Evolutionary conservation across 257 asterid species (phyloP).

Genomic region (Solanum sitiens): DNA sequence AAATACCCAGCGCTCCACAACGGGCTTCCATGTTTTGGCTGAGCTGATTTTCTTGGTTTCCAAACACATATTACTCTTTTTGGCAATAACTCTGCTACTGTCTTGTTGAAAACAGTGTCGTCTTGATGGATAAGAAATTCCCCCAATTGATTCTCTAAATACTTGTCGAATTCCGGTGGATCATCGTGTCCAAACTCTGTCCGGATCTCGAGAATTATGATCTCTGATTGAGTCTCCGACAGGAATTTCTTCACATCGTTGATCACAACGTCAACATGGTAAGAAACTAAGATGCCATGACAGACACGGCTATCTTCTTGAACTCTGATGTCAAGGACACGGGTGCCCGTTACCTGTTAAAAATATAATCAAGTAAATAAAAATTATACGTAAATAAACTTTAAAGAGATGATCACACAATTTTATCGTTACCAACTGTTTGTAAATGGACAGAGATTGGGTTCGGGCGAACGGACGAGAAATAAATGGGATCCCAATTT

Average conservation of each 20-base stretch:
- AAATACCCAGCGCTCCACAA: conserved; percentile 61
- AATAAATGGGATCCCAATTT: conserved; percentile 60
- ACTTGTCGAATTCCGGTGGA: conserved; percentile 63
- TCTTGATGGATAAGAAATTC: conserved; percentile 61
- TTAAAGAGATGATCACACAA: not conserved
- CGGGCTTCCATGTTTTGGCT: conserved; percentile 41
- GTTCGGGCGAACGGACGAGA: conserved; percentile 82
- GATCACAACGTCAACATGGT: conserved; percentile 53
- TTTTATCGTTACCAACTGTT: conserved; percentile 26
- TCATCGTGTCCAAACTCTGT: conserved; percentile 89
- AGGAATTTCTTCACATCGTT: conserved; percentile 50
- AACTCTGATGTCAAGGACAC: conserved; percentile 66
- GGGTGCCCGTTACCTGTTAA: conserved; percentile 31
- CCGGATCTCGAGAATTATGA: conserved; percentile 64
- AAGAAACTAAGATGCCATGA: conserved; percentile 62
- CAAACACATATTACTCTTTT: conserved; percentile 79
- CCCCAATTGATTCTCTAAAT: conserved; percentile 53
- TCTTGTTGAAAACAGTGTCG: conserved; percentile 48
- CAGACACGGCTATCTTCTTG: conserved; percentile 66
- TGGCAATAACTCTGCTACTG: conserved; percentile 52
- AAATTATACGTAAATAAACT: not conserved
- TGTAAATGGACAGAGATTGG: conserved; percentile 63
- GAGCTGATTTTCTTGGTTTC: conserved; percentile 69
- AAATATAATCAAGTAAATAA: not conserved
- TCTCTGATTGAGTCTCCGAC: conserved; percentile 58